A percentile compares a stretch with the other conserved stretches of the same genome.
phyloP scores from a whole-genome alignment of 1,284 basidiomycete species.

The Leccinum pachyderme region DNA sequence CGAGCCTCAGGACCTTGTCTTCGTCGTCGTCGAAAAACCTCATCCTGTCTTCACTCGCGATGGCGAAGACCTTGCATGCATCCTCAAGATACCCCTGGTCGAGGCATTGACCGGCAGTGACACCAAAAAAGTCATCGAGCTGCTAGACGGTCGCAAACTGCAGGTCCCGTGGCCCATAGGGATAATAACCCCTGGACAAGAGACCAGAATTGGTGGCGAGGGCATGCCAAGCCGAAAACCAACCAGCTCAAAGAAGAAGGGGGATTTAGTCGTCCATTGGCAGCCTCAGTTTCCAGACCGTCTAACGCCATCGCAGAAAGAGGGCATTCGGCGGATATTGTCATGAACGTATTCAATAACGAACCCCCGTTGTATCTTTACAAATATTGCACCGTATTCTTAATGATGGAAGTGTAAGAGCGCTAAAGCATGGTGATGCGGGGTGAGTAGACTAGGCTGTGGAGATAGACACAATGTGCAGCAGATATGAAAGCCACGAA shows the following conservation, averaged over 20 bases:
- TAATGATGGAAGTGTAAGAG: neutral
- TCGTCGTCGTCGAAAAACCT: constrained; percentile 89
- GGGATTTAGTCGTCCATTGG: constrained; percentile 83
- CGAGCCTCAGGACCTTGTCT: constrained; percentile 83
- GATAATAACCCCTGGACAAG: constrained; percentile 77
- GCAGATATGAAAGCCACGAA: constrained; percentile 21
- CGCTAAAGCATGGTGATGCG: neutral
- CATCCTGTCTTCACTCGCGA: constrained; percentile 75
- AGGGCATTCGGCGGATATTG: constrained; percentile 73
- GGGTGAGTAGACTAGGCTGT: too few species aligned
- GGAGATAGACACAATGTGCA: neutral
- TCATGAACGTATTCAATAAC: constrained; percentile 30
- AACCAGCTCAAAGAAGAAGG: constrained; percentile 68
- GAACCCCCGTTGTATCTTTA: constrained; percentile 2
- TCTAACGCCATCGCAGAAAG: constrained; percentile 74
- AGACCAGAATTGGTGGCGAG: constrained; percentile 69
- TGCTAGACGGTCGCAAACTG: constrained; percentile 78
- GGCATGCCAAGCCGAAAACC: constrained; percentile 92
- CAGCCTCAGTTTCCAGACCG: constrained; percentile 82
- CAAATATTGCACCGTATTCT: constrained; percentile 21
- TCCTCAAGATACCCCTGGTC: constrained; percentile 69
- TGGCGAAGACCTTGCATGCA: constrained; percentile 75
- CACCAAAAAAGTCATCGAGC: constrained; percentile 55
- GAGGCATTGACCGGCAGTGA: constrained; percentile 74
- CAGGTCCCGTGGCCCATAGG: constrained; percentile 67